Percentiles rank a stretch among this genome's conserved stretches.
phyloP scores from a whole-genome alignment of 1,284 basidiomycete species.

The Pyrrhoderma noxium region DNA sequence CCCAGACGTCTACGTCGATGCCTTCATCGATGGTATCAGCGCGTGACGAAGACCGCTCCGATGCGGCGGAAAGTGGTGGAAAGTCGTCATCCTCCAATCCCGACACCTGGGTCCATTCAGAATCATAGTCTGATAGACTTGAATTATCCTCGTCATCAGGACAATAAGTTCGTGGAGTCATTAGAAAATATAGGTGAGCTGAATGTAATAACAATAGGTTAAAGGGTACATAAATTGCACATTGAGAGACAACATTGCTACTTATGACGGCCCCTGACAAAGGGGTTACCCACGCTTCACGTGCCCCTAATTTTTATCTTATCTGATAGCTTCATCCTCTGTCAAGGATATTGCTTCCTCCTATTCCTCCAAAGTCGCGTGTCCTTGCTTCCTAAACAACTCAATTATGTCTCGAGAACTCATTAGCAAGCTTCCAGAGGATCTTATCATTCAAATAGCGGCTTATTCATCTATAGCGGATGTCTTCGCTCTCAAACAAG shows the following conservation, averaged over 20 bases:
- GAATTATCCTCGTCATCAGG: slow-evolving; percentile 17
- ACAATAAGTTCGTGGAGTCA: slow-evolving; percentile 11
- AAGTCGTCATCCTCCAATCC: slow-evolving; percentile 17
- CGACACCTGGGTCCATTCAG: slow-evolving; percentile 19
- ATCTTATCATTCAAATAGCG: slow-evolving; percentile 12
- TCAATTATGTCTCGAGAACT: background rate
- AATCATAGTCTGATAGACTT: slow-evolving; percentile 19
- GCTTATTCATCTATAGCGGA: slow-evolving; percentile 9
- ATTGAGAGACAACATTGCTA: background rate
- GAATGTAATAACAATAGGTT: background rate
- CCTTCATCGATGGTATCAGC: slow-evolving; percentile 15
- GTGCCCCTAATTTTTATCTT: background rate
- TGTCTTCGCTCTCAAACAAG: slow-evolving; percentile 17
- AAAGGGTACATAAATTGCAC: slow-evolving; percentile 4
- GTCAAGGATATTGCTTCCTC: background rate
- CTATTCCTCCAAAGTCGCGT: no score
- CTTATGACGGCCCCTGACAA: slow-evolving; percentile 2
- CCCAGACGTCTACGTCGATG: slow-evolving; percentile 18
- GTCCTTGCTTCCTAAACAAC: no score
- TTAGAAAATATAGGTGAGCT: slow-evolving; percentile 6
- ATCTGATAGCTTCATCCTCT: background rate
- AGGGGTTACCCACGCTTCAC: background rate
- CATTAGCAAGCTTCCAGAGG: slow-evolving; percentile 15
- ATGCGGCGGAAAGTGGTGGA: slow-evolving; percentile 8
- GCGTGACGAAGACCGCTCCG: slow-evolving; percentile 15